Base-by-base conservation (phyloP, 805 yeast genomes). In the Myxozyma monticola region DNA sequence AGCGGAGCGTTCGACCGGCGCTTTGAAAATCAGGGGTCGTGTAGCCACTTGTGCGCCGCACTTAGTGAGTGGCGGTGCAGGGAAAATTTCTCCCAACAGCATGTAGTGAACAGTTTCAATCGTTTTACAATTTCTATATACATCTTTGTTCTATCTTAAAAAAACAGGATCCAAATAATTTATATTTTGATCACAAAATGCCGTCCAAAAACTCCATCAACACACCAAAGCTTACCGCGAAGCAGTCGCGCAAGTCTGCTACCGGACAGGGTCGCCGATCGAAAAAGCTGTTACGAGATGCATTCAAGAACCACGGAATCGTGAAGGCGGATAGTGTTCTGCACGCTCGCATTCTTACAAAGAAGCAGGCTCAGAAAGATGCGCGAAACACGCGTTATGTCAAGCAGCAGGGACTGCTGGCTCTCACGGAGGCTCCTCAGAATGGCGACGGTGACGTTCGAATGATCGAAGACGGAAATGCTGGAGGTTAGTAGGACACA, bases 191-290 rank as follows among this genome's bases (percentile, higher is more conserved):
- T n/a, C n/a, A n/a, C n/a, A 45, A 31, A 24, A 87, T 87, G 95
- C 93, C 95, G 29, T 83, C 89, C 15, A 84, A 78, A 70, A 88
- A 86, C 74, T 79, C 88, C 37, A 75, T 88, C 59, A 89, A 88
- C 69, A 86, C 83, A 68, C 95, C 93, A 41, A 63, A 76, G 35
- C 67, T 81, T 26, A 77, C 80, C 21, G 75, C 72, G 61, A 81
- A 77, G 65, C 75, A 88, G 68, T 73, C 82, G 15, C 72, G 74
- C 21, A 61, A 62, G 25, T 57, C 59, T 34, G 45, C 45, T 6
- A 45, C 60, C 5, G 60, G 63, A 22, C 57, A 52, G 14, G 42
- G 48, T 44, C 38, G 36, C 30, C 29, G 40, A 14, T 24, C 42
- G 37, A 15, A 22, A n/a, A 10, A 36, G 3, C 20, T 45, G 17